Evolutionary conservation across 768 basidiomycete species (phyloP), one percentile per base, ranked within the genome.

Genomic region (Calocera cornea): DNA sequence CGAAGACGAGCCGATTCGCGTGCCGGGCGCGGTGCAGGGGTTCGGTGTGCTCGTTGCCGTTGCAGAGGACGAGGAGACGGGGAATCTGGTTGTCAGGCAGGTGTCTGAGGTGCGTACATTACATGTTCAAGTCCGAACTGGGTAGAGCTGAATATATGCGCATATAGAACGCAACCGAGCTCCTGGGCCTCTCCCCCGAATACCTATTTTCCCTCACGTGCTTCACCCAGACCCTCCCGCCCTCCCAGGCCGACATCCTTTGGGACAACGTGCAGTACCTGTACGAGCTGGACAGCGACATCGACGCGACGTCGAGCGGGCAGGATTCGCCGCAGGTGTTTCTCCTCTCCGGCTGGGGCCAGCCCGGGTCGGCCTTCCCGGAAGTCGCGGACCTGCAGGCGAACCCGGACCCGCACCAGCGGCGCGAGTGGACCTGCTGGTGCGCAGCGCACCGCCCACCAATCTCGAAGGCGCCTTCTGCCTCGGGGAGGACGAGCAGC

Each of bases 1-100:
- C 71, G 89, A 92, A 74, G 90, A 92, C 72, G 89, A 92, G 86
- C 91, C 90, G 0, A 93, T 93, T 63, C 84, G 86, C 0, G 85
- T 87, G 0, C 91, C 90, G 14, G 90, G 90, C 1, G 86, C 90
- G 1, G 83, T 92, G 1, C 91, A 93, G 77, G 86, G 84, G 0
- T 93, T 87, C 72, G 90, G 90, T n/a, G 86, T 92, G 0, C 80
- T 92, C 2, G 82, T 92, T 64, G 88, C 83, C 0, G 77, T 91
- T 0, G 85, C 87, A 68, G 84, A 88, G 70, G 74, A 82, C 19
- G 78, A 81, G 8, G 83, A 87, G 27, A 76, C 75, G 1, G 83
- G 79, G 0, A 77, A 78, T 1, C 76, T 91, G 14, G 70, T 81
- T 7, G 88, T 92, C 40, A 81, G 85, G 14, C 90, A 92, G 72